A percentile compares a stretch with the other conserved stretches of the same genome.
These are phyloP conservation scores for Dryas octopetala DNA, from an alignment of 306 rosid genomes.

Conservation along the genomic window DNA sequence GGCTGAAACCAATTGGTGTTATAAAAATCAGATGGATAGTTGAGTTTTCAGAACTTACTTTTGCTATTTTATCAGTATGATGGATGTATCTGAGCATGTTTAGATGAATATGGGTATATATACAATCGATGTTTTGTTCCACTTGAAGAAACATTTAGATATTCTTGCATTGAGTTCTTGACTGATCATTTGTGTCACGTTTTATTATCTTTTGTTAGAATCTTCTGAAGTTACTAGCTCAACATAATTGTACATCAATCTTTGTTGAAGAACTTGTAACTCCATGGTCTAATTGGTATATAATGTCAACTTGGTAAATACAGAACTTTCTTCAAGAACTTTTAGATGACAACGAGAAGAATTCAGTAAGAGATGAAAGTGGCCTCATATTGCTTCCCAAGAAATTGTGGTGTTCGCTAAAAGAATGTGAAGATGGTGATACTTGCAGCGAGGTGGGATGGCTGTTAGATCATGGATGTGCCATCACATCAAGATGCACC, in stretches of 20 bases:
- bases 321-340: conserved; percentile 57
- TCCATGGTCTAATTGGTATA: neutral
- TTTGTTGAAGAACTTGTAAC: neutral
- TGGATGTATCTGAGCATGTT: neutral
- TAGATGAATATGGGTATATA: neutral
- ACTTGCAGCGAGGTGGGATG: conserved; percentile 80
- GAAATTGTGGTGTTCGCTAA: conserved; percentile 83
- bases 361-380: conserved; percentile 55
- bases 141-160: neutral
- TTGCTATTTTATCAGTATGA: neutral
- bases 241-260: neutral
- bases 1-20: neutral
- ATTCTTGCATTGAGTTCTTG: neutral
- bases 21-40: neutral
- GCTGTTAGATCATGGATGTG: conserved; percentile 66
- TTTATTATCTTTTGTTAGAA: neutral
- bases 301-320: conserved; percentile 20
- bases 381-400: conserved; percentile 71
- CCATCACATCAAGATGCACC: conserved; percentile 74
- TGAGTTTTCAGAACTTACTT: neutral
- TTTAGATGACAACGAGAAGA: conserved; percentile 32
- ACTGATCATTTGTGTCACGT: neutral
- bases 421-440: conserved; percentile 51
- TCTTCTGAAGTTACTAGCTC: neutral
- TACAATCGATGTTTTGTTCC: neutral